Evolutionary conservation across 2,329 filamentous ascomycete genomes (phyloP), one percentile per base, ranked within the genome.

Genomic region (Stemphylium lycopersici): DNA sequence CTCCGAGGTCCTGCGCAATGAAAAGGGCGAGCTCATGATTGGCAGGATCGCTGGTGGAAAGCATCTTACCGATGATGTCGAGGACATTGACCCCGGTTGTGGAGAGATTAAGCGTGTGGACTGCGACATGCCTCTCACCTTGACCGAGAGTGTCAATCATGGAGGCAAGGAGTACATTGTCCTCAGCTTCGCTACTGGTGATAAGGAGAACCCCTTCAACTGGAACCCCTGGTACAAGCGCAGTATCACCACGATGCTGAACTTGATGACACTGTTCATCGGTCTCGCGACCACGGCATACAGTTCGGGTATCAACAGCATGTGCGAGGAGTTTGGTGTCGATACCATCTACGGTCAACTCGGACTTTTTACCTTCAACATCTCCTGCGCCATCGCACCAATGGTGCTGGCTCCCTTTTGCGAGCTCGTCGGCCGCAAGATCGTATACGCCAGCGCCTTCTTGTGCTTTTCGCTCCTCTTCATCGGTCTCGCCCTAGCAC

Each of bases 161-260:
- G 48, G 63, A 11, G 66, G 55, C 45, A 68, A 67, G 29, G 63
- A 68, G 11, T 68, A 67, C 48, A 62, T 68, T 18, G 55, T 68
- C 12, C 43, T 68, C 15, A 66, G 59, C 10, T 68, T 67, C 15
- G 66, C 66, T 3, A 68, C 64, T 15, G 66, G 61, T 26, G 66
- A 68, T 11, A 61, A 57, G 15, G 56, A 68, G 48, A 68, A 68
- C 36, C 66, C 66, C 0, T 68, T 68, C 54, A 68, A 68, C 46
- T 68, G 65, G 66, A 68, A 66, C 5, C 61, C 59, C 2, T 68
- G 66, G 65, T 67, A 68, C 56, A 68, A 68, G 56, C 63, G 66
- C 26, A 60, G 59, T 43, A 63, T 68, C 41, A 66, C 64, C 11
- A 68, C 65, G n/a, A 61, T 68, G 56, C 54, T 68, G 18, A 67